Evolutionary conservation across 1,284 basidiomycete genomes (phyloP).

Genomic region (Apiotrichum porosum): DNA sequence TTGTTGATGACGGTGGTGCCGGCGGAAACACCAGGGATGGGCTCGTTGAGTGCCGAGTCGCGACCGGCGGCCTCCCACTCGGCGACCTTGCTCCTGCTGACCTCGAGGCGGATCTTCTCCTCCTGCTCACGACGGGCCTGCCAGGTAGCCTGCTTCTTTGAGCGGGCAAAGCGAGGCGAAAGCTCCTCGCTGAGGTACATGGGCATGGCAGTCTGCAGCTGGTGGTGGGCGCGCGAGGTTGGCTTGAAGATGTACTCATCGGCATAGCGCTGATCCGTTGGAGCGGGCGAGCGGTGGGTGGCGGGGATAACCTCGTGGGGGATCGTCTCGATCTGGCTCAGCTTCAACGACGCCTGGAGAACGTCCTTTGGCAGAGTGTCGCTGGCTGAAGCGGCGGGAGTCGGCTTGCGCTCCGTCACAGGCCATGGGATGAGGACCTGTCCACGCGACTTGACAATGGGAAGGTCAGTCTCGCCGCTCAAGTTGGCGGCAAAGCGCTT

Average conservation of each 20-base stretch:
- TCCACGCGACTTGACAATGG: slow-evolving; percentile 15
- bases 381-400: slow-evolving; percentile 8
- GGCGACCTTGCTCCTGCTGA: slow-evolving; percentile 22
- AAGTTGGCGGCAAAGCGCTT: slow-evolving; percentile 34
- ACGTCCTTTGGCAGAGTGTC: slow-evolving; percentile 19
- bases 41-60: slow-evolving; percentile 32
- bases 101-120: slow-evolving; percentile 17
- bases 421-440: slow-evolving; percentile 38
- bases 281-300: slow-evolving; percentile 25
- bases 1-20: slow-evolving; percentile 18
- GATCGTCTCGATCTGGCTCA: slow-evolving; percentile 7
- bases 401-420: background rate
- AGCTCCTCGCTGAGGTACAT: slow-evolving; percentile 47
- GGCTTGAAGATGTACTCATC: slow-evolving; percentile 26
- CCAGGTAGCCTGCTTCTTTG: slow-evolving; percentile 35
- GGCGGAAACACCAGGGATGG: too few relatives aligned
- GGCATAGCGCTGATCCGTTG: slow-evolving; percentile 20
- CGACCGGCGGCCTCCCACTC: slow-evolving; percentile 38
- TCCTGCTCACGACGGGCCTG: slow-evolving; percentile 28
- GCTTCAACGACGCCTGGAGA: slow-evolving; percentile 8
- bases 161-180: slow-evolving; percentile 40
- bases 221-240: slow-evolving; percentile 2
- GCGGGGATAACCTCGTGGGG: slow-evolving; percentile 12
- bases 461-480: slow-evolving; percentile 4
- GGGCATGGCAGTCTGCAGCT: slow-evolving; percentile 42